These are phyloP conservation scores for Lactarius trivialis DNA, from an alignment of 768 basidiomycete species.

Conservation along the genomic window DNA sequence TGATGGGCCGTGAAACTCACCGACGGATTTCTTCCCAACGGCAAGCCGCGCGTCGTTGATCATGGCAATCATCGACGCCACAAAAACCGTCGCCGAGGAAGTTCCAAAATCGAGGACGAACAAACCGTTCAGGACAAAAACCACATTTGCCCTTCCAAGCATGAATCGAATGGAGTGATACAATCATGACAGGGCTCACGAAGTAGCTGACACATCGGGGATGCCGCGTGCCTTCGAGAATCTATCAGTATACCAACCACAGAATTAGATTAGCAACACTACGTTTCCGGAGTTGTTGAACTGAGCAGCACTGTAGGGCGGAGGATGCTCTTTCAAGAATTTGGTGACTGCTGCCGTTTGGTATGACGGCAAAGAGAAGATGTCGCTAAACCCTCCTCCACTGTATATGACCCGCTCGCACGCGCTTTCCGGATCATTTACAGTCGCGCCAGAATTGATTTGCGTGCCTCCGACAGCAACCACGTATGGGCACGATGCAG, in stretches of 20 bases:
- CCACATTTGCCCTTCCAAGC: constrained; percentile 27
- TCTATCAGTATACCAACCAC: neutral
- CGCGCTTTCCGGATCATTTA: constrained; percentile 33
- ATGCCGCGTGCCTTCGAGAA: constrained; percentile 24
- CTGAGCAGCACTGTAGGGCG: constrained; percentile 29
- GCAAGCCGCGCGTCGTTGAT: constrained; percentile 36
- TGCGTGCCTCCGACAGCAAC: constrained; percentile 35
- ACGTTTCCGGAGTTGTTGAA: constrained; percentile 33
- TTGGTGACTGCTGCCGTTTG: constrained; percentile 29
- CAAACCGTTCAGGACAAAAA: constrained; percentile 29
- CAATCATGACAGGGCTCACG: constrained; percentile 21
- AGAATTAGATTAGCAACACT: neutral
- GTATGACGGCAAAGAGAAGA: constrained; percentile 35
- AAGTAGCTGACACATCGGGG: constrained; percentile 33
- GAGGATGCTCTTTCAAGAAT: constrained; percentile 31
- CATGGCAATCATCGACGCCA: constrained; percentile 31
- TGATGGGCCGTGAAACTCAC: neutral
- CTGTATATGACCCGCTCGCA: constrained; percentile 26
- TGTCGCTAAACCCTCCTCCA: constrained; percentile 38
- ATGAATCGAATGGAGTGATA: neutral
- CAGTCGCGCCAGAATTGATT: constrained; percentile 29
- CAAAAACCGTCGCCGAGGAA: constrained; percentile 32
- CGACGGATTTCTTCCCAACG: constrained; percentile 32
- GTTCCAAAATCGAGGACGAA: constrained; percentile 32
- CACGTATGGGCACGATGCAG: constrained; percentile 39